A percentile compares a stretch with the other conserved stretches of the same genome.
Evolutionary conservation across 2,329 filamentous ascomycete species (phyloP).

Genomic region (Fusarium lateritium): DNA sequence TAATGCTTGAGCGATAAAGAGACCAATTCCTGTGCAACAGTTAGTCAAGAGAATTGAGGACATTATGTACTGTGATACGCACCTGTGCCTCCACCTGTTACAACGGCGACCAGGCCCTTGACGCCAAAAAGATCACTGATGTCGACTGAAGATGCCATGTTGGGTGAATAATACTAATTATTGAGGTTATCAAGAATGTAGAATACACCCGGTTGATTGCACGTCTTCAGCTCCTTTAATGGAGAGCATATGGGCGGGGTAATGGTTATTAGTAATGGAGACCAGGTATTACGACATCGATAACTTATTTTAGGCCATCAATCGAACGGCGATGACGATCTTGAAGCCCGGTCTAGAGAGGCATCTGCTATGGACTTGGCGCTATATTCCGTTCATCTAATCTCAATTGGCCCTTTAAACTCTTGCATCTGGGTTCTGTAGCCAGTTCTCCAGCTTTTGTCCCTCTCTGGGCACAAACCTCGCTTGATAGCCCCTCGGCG

Average conservation of each 20-base stretch:
- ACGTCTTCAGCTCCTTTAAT: background rate
- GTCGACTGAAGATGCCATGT: background rate
- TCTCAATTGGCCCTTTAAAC: background rate
- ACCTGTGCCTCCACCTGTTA: background rate
- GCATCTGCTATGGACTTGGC: background rate
- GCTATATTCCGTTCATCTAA: background rate
- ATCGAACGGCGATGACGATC: background rate
- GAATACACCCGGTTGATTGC: background rate
- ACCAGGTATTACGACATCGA: background rate
- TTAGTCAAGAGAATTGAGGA: background rate
- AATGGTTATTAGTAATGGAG: background rate
- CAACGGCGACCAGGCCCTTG: background rate
- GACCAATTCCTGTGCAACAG: background rate
- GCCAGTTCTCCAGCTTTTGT: background rate
- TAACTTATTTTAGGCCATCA: background rate
- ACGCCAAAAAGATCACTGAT: background rate
- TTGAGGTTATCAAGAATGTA: background rate
- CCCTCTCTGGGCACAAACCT: background rate
- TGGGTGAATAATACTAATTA: background rate
- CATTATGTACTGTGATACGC: background rate
- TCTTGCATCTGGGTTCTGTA: background rate
- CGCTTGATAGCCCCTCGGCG: constrained; percentile 7
- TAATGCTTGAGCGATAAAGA: background rate
- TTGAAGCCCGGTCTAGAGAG: background rate
- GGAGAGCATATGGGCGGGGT: background rate